A percentile compares a stretch with the other conserved stretches of the same genome.
Evolutionary conservation across 2,329 filamentous ascomycete genomes (phyloP).

Genomic region (Blastomyces silverae): DNA sequence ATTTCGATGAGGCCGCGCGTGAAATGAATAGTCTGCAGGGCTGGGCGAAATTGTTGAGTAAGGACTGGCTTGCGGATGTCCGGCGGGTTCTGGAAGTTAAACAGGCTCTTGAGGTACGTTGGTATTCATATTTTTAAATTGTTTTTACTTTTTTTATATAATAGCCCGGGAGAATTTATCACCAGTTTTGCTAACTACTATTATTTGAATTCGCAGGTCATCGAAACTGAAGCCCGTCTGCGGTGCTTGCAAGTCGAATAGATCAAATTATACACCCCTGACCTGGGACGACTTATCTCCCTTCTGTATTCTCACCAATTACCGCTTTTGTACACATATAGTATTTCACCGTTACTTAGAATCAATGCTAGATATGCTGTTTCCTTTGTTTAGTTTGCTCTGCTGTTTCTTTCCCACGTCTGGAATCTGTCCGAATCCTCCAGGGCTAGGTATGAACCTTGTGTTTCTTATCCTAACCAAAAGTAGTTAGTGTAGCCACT

Average conservation of each 20-base stretch:
- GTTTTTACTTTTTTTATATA: not conserved
- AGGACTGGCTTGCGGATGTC: slow-evolving; percentile 88
- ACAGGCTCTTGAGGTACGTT: slow-evolving; percentile 87
- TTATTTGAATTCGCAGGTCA: slow-evolving; percentile 52
- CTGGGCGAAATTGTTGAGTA: slow-evolving; percentile 91
- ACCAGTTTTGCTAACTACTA: slow-evolving; percentile 19
- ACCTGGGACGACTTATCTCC: slow-evolving; percentile 10
- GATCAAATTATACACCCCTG: slow-evolving; percentile 11
- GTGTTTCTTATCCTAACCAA: not conserved
- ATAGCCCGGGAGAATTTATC: not conserved
- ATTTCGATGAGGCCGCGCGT: slow-evolving; percentile 80
- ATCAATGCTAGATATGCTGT: slow-evolving; percentile 32
- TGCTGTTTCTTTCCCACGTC: not conserved
- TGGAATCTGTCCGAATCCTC: not conserved
- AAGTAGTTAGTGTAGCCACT: not conserved
- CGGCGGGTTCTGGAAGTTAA: slow-evolving; percentile 89
- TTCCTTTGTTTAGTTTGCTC: slow-evolving; percentile 21
- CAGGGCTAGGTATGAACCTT: no score
- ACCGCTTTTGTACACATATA: slow-evolving; percentile 33
- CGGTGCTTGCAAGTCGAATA: slow-evolving; percentile 80
- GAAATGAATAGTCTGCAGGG: slow-evolving; percentile 92
- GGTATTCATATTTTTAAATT: not conserved
- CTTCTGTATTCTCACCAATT: slow-evolving; percentile 23
- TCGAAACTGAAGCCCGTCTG: slow-evolving; percentile 80
- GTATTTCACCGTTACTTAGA: slow-evolving; percentile 32